Base-by-base conservation (phyloP, 140 eudicot species). In the Cichorium intybus region DNA sequence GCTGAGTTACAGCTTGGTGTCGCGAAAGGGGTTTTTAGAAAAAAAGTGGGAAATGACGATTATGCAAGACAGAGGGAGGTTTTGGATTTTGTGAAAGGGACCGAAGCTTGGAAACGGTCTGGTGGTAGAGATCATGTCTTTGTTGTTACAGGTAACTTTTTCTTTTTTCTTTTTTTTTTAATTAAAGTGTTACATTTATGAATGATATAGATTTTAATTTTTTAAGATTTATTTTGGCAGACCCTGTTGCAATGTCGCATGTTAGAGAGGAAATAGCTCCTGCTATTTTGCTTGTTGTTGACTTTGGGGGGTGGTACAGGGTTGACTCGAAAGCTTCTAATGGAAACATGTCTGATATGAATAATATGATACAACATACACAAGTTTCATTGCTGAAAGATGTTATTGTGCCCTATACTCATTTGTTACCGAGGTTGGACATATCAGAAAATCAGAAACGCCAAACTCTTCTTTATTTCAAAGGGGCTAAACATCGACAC, bases 181-280 rank as follows among this genome's bases (percentile, higher is more conserved):
- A 27, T 27, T 53, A 72, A 18, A 8, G 37, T 27, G 20, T 52
- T 6, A 5, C 5, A 4, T 27, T 27, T 27, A 24, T 24, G 26
- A 43, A 20, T 45, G n/a, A n/a, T n/a, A n/a, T n/a, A n/a, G n/a
- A n/a, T n/a, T n/a, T n/a, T n/a, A n/a, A 39, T 34, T 16, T 41
- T 41, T 26, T 24, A 55, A 39, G 53, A 87, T 81, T 87, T 92
- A 74, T 88, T 92, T 87, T 87, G 89, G 89, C 99, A 92, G 99
- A 93, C 90, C 99, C 99, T 70, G 94, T 93, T 79, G 95, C 99
- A 48, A 85, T 93, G 97, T 88, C 81, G 85, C 99, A 93, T 80
- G 82, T 93, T 46, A 85, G 69, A 80, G 89, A 74, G 7, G 99
- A 93, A 72, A 83, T 93, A 31, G 76, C 95, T 67, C 88, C 99